Base-by-base conservation (phyloP, 1,284 basidiomycete genomes). In the Neolentinus lepideus region DNA sequence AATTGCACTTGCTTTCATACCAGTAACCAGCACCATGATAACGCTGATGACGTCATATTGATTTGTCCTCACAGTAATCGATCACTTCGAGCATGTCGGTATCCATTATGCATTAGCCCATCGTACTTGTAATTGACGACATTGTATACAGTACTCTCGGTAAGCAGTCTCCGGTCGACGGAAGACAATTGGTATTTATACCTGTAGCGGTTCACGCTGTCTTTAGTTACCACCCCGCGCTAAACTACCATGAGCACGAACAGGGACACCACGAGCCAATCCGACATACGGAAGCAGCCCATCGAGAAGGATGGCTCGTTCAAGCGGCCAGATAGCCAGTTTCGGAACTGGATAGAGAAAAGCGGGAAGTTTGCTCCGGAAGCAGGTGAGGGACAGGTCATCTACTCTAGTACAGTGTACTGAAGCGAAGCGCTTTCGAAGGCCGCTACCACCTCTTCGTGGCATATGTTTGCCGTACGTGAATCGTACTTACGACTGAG, bases 401-500 rank as follows among this genome's bases (percentile, higher is more conserved):
- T 43, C 46, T 26, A 21, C 19, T 24, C 19, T 4, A 14, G 26
- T 27, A 1, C 21, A 43, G 16, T n/a, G 19, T 24, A 3, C 9
- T 29, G 3, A 50, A 27, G 35, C 6, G 54, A 8, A 25, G 29
- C 33, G 38, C 43, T 46, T 47, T 27, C 59, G n/a, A 62, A 92
- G 92, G 80, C 55, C 84, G 94, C 52, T 97, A 97, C 69, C 90
- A 92, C 64, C 89, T 95, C 64, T 94, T 92, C 63, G 90, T 94
- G 56, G 89, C 85, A 3, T 84, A 82, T 62, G 79, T 84, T 2
- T 90, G 87, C 71, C 84, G 92, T 93, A 57, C 75, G 88, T 75
- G 21, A 11, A 45, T 46, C 21, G n/a, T 26, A 4, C 12, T n/a
- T 16, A 10, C 1, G 2, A 11, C 10, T 45, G 8, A 29, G 51